Evolutionary conservation across 305 asterid genomes (phyloP), one percentile per base, ranked within the genome.

Genomic region (Rubia peregrina): DNA sequence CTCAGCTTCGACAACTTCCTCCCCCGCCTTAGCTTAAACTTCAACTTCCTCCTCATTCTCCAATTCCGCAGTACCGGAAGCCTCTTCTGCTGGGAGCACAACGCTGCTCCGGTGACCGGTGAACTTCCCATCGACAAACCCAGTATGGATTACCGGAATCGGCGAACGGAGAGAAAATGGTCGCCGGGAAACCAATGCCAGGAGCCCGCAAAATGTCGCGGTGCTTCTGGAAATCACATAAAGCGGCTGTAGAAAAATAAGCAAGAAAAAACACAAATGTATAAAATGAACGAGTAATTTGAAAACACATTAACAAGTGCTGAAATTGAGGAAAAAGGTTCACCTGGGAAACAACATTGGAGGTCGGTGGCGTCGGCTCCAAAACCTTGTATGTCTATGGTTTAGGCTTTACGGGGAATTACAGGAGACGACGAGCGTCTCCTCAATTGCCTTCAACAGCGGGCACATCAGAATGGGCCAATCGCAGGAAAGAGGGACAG

Each of bases 331-430:
- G 59, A 61, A 21, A 38, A 61, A 43, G 0, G 60, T 36, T 16
- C 4, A 87, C 96, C 89, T 87, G 96, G 73, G 86, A 83, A 64
- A 84, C 73, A 48, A 80, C 78, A 73, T 70, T 76, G 82, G 91
- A 73, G 76, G 86, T 77, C 96, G n/a, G n/a, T n/a, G n/a, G n/a
- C n/a, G n/a, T n/a, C n/a, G n/a, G n/a, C n/a, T n/a, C n/a, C n/a
- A n/a, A n/a, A n/a, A n/a, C n/a, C n/a, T n/a, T n/a, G n/a, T n/a
- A n/a, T n/a, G n/a, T n/a, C n/a, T n/a, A n/a, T n/a, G n/a, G n/a
- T n/a, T n/a, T n/a, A n/a, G n/a, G n/a, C n/a, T n/a, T n/a, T n/a
- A n/a, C n/a, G n/a, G n/a, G n/a, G n/a, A n/a, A n/a, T n/a, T n/a
- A n/a, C n/a, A n/a, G n/a, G n/a, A n/a, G n/a, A n/a, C n/a, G n/a